phyloP scores from a whole-genome alignment of 2,329 filamentous ascomycete genomes.

The Akanthomyces dipterigenus region DNA sequence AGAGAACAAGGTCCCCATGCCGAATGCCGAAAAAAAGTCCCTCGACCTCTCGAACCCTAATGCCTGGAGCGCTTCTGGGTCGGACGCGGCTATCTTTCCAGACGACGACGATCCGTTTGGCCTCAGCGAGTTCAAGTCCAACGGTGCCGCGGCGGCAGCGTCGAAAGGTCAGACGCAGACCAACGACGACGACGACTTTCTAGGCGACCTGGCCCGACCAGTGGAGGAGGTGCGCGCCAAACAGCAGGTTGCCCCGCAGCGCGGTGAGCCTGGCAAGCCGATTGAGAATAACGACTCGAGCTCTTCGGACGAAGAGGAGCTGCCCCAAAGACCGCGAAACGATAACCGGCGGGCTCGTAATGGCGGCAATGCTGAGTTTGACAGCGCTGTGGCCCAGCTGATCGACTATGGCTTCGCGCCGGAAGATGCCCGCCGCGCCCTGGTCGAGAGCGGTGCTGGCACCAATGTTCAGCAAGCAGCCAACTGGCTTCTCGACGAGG shows the following conservation, averaged over 20 bases:
- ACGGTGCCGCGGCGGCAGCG: conserved; percentile 21
- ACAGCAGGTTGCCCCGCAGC: conserved; percentile 32
- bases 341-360: conserved; percentile 18
- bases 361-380: conserved; percentile 42
- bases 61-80: conserved; percentile 40
- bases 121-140: conserved; percentile 54
- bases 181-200: conserved; percentile 57
- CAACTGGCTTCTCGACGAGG: conserved; percentile 83
- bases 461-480: conserved; percentile 80
- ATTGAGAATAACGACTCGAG: conserved; percentile 46
- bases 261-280: conserved; percentile 47
- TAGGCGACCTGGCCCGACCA: conserved; percentile 58
- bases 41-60: conserved; percentile 48
- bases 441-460: conserved; percentile 73
- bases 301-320: conserved; percentile 36
- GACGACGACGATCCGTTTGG: conserved; percentile 87
- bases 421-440: conserved; percentile 72
- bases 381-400: conserved; percentile 77
- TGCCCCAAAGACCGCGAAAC: conserved; percentile 17
- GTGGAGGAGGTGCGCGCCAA: conserved; percentile 56
- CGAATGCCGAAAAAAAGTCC: conserved; percentile 31
- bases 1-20: conserved; percentile 37
- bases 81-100: conserved; percentile 32
- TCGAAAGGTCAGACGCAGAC: conserved; percentile 21
- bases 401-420: conserved; percentile 91